Evolutionary conservation across 2,329 filamentous ascomycete genomes (phyloP), one percentile per base, ranked within the genome.

Genomic region (Pseudogymnoascus sp.): DNA sequence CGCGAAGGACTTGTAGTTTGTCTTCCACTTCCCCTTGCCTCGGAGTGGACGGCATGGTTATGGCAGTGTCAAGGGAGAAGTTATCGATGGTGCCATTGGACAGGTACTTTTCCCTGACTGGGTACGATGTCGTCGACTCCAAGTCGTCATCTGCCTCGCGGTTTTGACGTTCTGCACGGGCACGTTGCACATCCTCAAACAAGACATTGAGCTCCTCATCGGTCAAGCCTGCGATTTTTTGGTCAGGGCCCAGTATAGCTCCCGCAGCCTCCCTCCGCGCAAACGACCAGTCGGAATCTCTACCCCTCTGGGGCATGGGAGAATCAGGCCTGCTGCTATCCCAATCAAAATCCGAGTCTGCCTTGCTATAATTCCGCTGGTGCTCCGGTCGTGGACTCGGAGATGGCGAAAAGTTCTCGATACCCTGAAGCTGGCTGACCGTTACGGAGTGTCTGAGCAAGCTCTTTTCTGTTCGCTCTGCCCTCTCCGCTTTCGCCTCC

Each of bases 81-180:
- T 96, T 97, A 75, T 99, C 94, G 60, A 97, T 81, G 0, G 93
- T 97, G 1, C 93, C 93, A 61, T 89, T 94, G 2, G 92, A 97
- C 77, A 96, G 84, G 74, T 97, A 97, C 71, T 97, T 97, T 68
- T 99, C 94, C 59, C 94, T 83, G 30, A 92, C 80, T 1, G 91
- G 88, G 70, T 92, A 97, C 0, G 93, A 97, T 28, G 87, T 89
- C 57, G 89, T 84, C 0, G 93, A 97, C 67, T 99, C 94, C 60
- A 87, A 85, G 72, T 97, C 94, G 61, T 97, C 93, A 61, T 93
- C 90, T 39, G 88, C 87, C 64, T 93, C 92, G 20, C 92, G 85
- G 4, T 77, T 82, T 60, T 91, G 90, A 64, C 85, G 82, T 68
- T 87, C 85, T 0, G 92, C 93, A 67, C 93, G 84, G 6, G 90